Evolutionary conservation across 2,329 filamentous ascomycete species (phyloP), one percentile per base, ranked within the genome.

Genomic region (Xylariales sp.): DNA sequence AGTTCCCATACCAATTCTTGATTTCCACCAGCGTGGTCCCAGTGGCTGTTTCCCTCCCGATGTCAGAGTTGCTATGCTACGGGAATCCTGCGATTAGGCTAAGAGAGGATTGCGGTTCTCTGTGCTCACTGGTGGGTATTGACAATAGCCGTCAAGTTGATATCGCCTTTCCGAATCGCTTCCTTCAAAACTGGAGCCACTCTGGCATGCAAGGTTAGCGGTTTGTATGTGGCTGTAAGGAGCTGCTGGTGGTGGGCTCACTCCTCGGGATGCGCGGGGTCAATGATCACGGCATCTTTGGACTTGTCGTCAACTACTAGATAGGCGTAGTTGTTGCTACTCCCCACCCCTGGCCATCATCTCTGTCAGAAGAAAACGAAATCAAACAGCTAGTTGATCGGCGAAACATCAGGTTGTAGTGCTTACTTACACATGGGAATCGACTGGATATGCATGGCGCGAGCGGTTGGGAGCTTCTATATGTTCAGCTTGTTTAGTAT

Each of bases 11-110:
- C 88, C 46, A 95, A 74, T 52, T 89, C 81, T 40, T 77, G 74
- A 61, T 98, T 98, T 7, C 93, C 93, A 46, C 93, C 93, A 1
- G 93, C 84, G 63, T 98, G 93, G 50, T 98, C 93, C 72, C 83
- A 84, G 60, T 98, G 93, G 59, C 90, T 95, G 44, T 17, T 20
- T n/a, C n/a, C n/a, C n/a, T n/a, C n/a, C n/a, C n/a, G n/a, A 16
- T 27, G 27, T 15, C 28, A 30, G 7, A 7, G 28, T 30, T 30
- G 8, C 10, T 25, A 8, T n/a, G 23, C 23, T 25, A 8, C 18
- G 8, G 11, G n/a, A 14, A 29, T 14, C 8, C 27, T 25, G 10
- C 13, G 19, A n/a, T 13, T 15, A 21, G 12, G 5, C 35, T 21
- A n/a, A 17, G 29, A 14, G 16, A 17, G 21, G n/a, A n/a, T n/a